Base-by-base conservation (phyloP, 257 asterid genomes). In the Coffea canephora region DNA sequence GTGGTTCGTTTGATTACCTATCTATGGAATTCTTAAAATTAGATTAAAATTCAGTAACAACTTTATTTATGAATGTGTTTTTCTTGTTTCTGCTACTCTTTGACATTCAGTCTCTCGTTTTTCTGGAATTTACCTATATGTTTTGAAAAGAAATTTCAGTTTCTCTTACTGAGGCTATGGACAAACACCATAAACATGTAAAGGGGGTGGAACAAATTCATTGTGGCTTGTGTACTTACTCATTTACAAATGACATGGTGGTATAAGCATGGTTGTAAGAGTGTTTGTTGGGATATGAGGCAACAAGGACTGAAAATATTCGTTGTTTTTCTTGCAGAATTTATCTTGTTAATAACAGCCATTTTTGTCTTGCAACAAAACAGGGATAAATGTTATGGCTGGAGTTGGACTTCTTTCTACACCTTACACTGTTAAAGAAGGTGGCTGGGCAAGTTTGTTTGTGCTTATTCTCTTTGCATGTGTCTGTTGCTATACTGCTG, bases 341-440 rank as follows among this genome's bases (percentile, higher is more conserved):
- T 43, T 25, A n/a, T 67, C 71, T 12, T 39, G 25, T 18, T 19
- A 55, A 55, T 74, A 55, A 19, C 43, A 25, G 6, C 8, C 14
- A 1, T 10, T 27, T 27, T 69, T 41, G 18, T 72, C 55, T 48
- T 68, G 67, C 50, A 55, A 48, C 48, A 41, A 39, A 59, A 46
- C 77, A 91, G 95, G 95, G 68, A 75, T 92, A 27, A 92, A 94
- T 86, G 97, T 92, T 78, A 77, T 94, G 94, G 95, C 95, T 83
- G 98, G 98, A 67, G 93, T 92, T 79, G 97, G 95, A 78, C 81
- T 94, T 69, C 94, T 94, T 57, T 92, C 97, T 6, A 92, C 94
- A 12, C 95, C 95, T 5, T 88, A 86, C 71, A 88, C 94, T 1
- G 85, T 94, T 64, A 88, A 85, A 84, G 92, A 92, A 88, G 90